phyloP scores from a whole-genome alignment of 108 stramenopile genomes.

The Nannochloropsis gaditana region DNA sequence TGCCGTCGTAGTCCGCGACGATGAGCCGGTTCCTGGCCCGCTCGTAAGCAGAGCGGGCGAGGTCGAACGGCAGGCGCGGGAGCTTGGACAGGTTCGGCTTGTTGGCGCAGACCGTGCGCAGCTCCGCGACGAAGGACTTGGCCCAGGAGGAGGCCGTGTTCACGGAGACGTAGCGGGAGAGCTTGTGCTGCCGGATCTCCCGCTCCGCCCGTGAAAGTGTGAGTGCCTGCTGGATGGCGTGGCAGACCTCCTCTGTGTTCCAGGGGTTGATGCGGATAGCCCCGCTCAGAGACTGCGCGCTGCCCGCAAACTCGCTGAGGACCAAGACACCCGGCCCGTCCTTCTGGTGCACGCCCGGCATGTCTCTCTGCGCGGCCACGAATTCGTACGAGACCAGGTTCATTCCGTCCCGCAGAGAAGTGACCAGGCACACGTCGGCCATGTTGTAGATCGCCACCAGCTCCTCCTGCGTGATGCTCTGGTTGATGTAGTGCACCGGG shows the following conservation, averaged over 20 bases:
- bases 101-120: constrained; percentile 46
- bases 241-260: constrained; percentile 47
- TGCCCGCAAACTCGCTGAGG: constrained; percentile 49
- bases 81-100: constrained; percentile 45
- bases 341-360: constrained; percentile 11
- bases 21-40: constrained; percentile 37
- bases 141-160: constrained; percentile 54
- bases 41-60: constrained; percentile 26
- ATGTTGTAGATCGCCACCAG: constrained; percentile 53
- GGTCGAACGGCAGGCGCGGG: constrained; percentile 41
- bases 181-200: constrained; percentile 52
- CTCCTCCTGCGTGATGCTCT: constrained; percentile 51
- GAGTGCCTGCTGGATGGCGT: constrained; percentile 43
- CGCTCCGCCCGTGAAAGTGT: constrained; percentile 41
- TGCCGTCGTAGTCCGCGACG: constrained; percentile 52
- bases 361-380: constrained; percentile 45
- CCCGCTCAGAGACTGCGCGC: constrained; percentile 47
- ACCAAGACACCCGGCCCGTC: constrained; percentile 49
- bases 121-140: constrained; percentile 48
- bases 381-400: constrained; percentile 52
- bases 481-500: constrained; percentile 53
- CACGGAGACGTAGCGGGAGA: constrained; percentile 44
- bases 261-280: constrained; percentile 49
- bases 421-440: constrained; percentile 49
- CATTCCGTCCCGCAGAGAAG: constrained; percentile 49